Evolutionary conservation across 208 protist species (phyloP).

Genomic region (Acanthamoeba royreba): DNA sequence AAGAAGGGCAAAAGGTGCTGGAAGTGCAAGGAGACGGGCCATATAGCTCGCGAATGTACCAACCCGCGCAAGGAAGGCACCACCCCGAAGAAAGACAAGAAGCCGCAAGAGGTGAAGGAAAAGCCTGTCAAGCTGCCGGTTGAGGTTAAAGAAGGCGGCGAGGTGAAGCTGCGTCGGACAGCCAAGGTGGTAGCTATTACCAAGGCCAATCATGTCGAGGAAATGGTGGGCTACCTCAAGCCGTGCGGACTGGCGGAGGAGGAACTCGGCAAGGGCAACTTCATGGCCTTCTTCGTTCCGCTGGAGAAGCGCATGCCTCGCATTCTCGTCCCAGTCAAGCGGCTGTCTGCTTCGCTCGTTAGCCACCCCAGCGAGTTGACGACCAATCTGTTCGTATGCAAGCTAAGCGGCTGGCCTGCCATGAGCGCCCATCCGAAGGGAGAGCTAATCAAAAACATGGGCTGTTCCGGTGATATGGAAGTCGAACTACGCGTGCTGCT

Average conservation of each 20-base stretch:
- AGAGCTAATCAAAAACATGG: constrained; percentile 61
- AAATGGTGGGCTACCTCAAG: constrained; percentile 54
- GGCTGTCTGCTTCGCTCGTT: background rate
- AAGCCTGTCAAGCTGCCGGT: background rate
- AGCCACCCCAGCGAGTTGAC: constrained; percentile 28
- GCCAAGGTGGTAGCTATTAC: constrained; percentile 56
- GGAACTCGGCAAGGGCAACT: constrained; percentile 55
- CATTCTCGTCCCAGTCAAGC: constrained; percentile 26
- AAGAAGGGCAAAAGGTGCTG: constrained; percentile 14
- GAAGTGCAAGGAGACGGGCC: background rate
- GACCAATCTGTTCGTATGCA: constrained; percentile 48
- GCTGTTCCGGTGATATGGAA: constrained; percentile 77
- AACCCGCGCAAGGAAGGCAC: background rate
- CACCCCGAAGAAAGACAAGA: constrained; percentile 6
- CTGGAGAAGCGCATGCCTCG: constrained; percentile 30
- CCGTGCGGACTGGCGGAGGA: constrained; percentile 41
- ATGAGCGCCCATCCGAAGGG: constrained; percentile 34
- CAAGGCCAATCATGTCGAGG: constrained; percentile 48
- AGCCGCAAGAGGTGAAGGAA: background rate
- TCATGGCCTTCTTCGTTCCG: constrained; percentile 33
- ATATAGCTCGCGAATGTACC: constrained; percentile 3
- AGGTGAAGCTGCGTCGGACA: background rate
- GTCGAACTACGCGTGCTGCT: constrained; percentile 81
- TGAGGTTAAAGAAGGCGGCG: background rate
- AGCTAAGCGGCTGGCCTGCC: constrained; percentile 46